A percentile compares a stretch with the other conserved stretches of the same genome.
Evolutionary conservation across 129 eudicot genomes (phyloP).

Genomic region (Smallanthus sonchifolius): DNA sequence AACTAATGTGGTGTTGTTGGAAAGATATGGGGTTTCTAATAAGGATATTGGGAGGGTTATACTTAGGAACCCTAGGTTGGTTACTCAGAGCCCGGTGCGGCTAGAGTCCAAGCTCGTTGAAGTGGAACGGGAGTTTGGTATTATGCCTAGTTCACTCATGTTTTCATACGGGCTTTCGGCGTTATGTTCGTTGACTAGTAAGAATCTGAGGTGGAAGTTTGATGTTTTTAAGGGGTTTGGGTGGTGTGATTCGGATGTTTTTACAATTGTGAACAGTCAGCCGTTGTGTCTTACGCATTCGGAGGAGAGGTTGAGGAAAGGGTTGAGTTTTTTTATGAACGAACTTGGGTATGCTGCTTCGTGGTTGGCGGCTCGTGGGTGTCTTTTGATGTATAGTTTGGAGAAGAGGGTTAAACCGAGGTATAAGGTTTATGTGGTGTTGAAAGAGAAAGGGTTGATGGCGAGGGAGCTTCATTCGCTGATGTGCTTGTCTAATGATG

Average conservation of each 20-base stretch:
- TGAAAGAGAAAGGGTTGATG: conserved; percentile 30
- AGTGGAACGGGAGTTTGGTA: conserved; percentile 34
- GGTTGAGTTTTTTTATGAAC: conserved; percentile 23
- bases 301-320: conserved; percentile 23
- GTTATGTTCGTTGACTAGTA: conserved; percentile 11
- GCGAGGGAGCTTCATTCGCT: conserved; percentile 8
- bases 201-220: conserved; percentile 14
- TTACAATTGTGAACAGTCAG: conserved; percentile 11
- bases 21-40: conserved; percentile 17
- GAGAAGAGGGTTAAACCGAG: conserved; percentile 40
- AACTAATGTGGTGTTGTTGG: conserved; percentile 7
- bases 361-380: conserved; percentile 25
- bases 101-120: conserved; percentile 15
- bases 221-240: conserved; percentile 36
- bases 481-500: conserved; percentile 15
- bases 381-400: conserved; percentile 31
- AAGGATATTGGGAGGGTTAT: conserved; percentile 20
- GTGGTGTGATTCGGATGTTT: conserved; percentile 35
- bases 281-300: conserved; percentile 30
- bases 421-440: conserved; percentile 17
- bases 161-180: conserved; percentile 28
- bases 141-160: conserved; percentile 8
- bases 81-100: conserved; percentile 14
- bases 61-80: conserved; percentile 20
- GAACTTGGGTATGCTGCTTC: conserved; percentile 30